Evolutionary conservation across 371 early-diverging fungal species (phyloP).

Genomic region (Gilbertella persicaria): DNA sequence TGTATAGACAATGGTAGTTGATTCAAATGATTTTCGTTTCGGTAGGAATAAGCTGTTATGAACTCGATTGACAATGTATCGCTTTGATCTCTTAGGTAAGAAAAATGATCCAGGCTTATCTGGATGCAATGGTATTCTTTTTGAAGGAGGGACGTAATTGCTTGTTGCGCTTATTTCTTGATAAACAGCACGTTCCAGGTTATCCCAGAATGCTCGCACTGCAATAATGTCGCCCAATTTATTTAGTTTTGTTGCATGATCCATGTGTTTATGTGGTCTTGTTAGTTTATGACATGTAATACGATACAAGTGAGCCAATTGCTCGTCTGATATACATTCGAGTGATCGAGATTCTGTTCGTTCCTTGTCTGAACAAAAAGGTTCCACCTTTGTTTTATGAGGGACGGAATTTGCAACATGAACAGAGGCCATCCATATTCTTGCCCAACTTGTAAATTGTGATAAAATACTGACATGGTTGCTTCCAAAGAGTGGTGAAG

Average conservation of each 20-base stretch:
- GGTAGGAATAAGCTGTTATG: background rate
- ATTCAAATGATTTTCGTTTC: background rate
- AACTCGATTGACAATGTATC: background rate
- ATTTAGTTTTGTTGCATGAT: background rate
- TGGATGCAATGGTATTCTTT: background rate
- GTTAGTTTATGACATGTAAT: background rate
- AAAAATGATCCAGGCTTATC: background rate
- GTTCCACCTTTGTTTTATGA: background rate
- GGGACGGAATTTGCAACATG: background rate
- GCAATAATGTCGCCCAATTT: background rate
- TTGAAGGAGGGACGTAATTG: background rate
- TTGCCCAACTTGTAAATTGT: background rate
- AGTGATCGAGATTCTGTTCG: background rate
- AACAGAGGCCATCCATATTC: background rate
- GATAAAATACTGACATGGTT: background rate
- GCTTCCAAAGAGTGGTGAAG: background rate
- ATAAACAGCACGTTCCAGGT: background rate
- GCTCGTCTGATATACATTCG: background rate
- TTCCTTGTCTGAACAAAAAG: background rate
- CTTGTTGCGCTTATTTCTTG: background rate
- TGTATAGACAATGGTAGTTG: background rate
- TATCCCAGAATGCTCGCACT: background rate
- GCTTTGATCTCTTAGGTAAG: background rate
- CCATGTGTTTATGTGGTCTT: background rate
- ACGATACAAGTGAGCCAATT: background rate